Percentiles rank a stretch among this genome's conserved stretches.
Conservation (phyloP, 805 yeast species). For the Nakazawaea ernobii region DNA sequence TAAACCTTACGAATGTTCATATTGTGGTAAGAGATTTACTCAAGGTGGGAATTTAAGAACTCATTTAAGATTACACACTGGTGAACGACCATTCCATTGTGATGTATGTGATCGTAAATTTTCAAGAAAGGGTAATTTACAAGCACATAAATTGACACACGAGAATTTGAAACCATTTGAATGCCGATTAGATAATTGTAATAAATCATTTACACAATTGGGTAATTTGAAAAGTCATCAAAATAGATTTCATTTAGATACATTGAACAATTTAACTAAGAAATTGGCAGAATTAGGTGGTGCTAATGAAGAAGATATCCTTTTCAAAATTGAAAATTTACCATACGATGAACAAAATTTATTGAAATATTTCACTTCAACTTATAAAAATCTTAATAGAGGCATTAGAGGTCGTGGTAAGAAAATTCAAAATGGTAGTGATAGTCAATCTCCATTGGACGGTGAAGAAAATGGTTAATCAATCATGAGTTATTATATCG, state of each 20-base stretch:
- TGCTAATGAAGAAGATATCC: conserved; percentile 17
- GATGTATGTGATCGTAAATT: conserved; percentile 69
- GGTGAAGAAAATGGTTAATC: not conserved
- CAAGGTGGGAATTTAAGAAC: conserved; percentile 90
- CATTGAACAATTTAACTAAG: conserved; percentile 62
- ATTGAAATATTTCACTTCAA: conserved; percentile 69
- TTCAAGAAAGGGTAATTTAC: conserved; percentile 87
- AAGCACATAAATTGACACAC: conserved; percentile 83
- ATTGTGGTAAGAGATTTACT: conserved; percentile 76
- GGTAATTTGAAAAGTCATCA: conserved; percentile 95
- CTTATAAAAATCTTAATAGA: conserved; percentile 83
- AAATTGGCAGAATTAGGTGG: conserved; percentile 60
- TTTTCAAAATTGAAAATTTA: conserved; percentile 31
- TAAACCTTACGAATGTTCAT: conserved; percentile 76
- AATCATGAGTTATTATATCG: no score
- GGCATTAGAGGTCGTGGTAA: conserved; percentile 93
- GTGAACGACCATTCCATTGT: conserved; percentile 87
- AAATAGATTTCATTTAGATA: conserved; percentile 75
- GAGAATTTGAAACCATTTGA: conserved; percentile 70
- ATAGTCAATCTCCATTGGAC: not conserved
- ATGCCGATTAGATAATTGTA: conserved; percentile 78
- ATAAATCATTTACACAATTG: conserved; percentile 81
- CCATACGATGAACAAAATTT: conserved; percentile 64
- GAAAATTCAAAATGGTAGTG: conserved; percentile 11
- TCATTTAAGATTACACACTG: conserved; percentile 81